A percentile compares a stretch with the other conserved stretches of the same genome.
phyloP scores from a whole-genome alignment of 768 basidiomycete species.

The Psilocybe cubensis region DNA sequence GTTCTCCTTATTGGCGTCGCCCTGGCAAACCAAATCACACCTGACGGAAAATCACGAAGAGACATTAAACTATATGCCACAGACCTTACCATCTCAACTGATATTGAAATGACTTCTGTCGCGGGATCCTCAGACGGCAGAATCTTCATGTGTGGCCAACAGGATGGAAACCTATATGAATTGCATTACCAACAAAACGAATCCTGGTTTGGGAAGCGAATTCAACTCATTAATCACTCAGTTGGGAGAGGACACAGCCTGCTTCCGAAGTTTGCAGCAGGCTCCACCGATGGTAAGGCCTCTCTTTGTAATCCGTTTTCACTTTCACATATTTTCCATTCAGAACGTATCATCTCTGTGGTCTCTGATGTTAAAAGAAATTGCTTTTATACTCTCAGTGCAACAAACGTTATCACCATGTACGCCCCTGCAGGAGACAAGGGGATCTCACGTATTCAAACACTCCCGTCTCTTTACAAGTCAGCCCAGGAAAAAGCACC shows the following conservation, averaged over 20 bases:
- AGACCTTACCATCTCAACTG: constrained; percentile 77
- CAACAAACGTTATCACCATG: constrained; percentile 64
- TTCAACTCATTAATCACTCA: constrained; percentile 87
- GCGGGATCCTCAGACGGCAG: constrained; percentile 80
- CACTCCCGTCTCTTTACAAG: constrained; percentile 75
- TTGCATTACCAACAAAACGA: constrained; percentile 89
- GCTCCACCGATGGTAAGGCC: constrained; percentile 65
- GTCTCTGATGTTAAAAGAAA: constrained; percentile 70
- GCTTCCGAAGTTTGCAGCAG: constrained; percentile 72
- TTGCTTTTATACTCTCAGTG: constrained; percentile 79
- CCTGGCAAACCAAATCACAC: constrained; percentile 45
- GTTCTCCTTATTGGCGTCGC: constrained; percentile 87
- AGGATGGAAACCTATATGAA: constrained; percentile 91
- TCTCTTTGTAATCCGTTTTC: not conserved
- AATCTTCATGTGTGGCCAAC: constrained; percentile 87
- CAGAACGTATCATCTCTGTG: constrained; percentile 75
- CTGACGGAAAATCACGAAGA: constrained; percentile 49
- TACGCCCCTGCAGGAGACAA: constrained; percentile 70
- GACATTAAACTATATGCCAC: constrained; percentile 91
- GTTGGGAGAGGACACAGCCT: constrained; percentile 78
- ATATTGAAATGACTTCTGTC: constrained; percentile 87
- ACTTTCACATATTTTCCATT: constrained; percentile 12
- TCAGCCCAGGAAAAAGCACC: constrained; percentile 81
- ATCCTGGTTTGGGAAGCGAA: constrained; percentile 90
- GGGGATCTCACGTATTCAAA: constrained; percentile 71